phyloP scores from a whole-genome alignment of 225 moss, liverwort and hornwort species.

The Straminergon stramineum region DNA sequence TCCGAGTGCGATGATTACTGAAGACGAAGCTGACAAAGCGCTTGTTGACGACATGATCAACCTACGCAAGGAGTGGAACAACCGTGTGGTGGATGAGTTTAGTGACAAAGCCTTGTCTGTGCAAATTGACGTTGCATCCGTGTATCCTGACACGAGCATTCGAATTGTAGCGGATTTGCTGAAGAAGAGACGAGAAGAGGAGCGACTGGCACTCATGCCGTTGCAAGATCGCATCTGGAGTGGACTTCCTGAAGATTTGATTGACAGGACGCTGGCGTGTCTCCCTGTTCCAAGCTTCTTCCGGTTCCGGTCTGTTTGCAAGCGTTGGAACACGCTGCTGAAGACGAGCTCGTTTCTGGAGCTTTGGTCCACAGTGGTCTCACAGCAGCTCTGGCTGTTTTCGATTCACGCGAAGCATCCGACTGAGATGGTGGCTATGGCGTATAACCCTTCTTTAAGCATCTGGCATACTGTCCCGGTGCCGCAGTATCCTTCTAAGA shows the following conservation, averaged over 20 bases:
- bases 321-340: conserved; percentile 53
- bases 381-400: conserved; percentile 45
- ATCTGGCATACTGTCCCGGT: conserved; percentile 55
- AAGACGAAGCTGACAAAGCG: conserved; percentile 50
- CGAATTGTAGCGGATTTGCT: conserved; percentile 37
- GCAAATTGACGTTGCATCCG: conserved; percentile 40
- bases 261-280: conserved; percentile 49
- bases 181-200: conserved; percentile 48
- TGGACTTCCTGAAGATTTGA: conserved; percentile 48
- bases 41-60: conserved; percentile 42
- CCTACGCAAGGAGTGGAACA: conserved; percentile 47
- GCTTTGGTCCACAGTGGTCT: conserved; percentile 47
- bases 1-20: conserved; percentile 51
- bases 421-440: conserved; percentile 58
- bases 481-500: conserved; percentile 47
- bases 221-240: conserved; percentile 58
- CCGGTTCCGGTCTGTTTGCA: conserved; percentile 50
- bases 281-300: conserved; percentile 57
- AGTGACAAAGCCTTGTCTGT: conserved; percentile 44
- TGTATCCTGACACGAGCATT: conserved; percentile 27
- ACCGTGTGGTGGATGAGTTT: conserved; percentile 48
- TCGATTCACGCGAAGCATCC: conserved; percentile 40
- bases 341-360: conserved; percentile 39
- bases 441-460: conserved; percentile 44
- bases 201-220: conserved; percentile 45